These are phyloP conservation scores for Protomyces macrosporus DNA, from an alignment of 1,139 yeast species.

Conservation along the genomic window DNA sequence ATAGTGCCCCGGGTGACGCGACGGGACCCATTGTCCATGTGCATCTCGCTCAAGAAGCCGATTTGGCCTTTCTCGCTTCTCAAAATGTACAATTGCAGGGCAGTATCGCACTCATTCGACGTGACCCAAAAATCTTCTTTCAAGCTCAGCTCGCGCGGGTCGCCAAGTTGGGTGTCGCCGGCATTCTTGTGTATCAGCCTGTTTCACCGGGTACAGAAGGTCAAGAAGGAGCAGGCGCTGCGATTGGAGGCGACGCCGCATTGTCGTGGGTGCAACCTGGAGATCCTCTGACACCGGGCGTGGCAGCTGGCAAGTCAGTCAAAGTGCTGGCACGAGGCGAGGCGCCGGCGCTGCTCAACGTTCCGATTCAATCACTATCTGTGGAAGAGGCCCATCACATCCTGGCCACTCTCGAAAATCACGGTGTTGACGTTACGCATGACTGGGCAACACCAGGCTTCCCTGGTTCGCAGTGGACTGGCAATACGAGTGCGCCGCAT, in stretches of 20 bases:
- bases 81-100: constrained; percentile 41
- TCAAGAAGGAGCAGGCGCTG: constrained; percentile 40
- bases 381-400: constrained; percentile 60
- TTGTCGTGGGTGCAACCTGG: constrained; percentile 66
- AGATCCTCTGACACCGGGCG: constrained; percentile 73
- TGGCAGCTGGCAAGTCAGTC: constrained; percentile 48
- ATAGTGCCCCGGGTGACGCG: constrained; percentile 48
- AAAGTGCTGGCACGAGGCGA: constrained; percentile 44
- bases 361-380: constrained; percentile 74
- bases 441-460: constrained; percentile 29
- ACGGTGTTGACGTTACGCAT: constrained; percentile 46
- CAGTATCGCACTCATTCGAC: constrained; percentile 52
- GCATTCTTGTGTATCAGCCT: constrained; percentile 48
- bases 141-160: constrained; percentile 54
- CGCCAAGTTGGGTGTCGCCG: constrained; percentile 49
- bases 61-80: constrained; percentile 47
- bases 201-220: background rate
- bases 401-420: constrained; percentile 45
- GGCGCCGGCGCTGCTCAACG: constrained; percentile 56
- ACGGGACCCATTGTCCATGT: constrained; percentile 54
- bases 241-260: constrained; percentile 63
- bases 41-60: constrained; percentile 60
- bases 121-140: constrained; percentile 53
- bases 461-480: constrained; percentile 21
- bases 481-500: constrained; percentile 40